Evolutionary conservation across 2,329 filamentous ascomycete species (phyloP).

Genomic region (Leptographium flavum): DNA sequence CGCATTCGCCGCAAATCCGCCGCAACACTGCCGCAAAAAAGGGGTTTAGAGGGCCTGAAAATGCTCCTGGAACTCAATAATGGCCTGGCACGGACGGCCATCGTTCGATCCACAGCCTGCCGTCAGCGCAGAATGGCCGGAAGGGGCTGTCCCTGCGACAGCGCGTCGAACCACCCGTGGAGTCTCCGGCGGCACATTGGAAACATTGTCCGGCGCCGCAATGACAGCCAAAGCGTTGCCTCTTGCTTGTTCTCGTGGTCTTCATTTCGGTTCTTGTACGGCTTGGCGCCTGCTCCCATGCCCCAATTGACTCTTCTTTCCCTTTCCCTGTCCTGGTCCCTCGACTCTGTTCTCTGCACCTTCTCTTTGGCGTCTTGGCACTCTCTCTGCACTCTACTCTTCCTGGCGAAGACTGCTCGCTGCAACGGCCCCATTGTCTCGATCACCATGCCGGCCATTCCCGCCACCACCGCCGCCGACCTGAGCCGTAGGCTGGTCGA

Average conservation of each 20-base stretch:
- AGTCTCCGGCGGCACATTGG: background rate
- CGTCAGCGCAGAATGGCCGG: background rate
- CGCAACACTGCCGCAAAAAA: no score
- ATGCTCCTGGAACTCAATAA: no score
- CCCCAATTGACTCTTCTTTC: background rate
- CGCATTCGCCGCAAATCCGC: no score
- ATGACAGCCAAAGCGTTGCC: background rate
- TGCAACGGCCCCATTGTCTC: background rate
- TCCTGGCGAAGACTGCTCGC: background rate
- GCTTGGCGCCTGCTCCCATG: background rate
- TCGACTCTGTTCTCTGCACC: background rate
- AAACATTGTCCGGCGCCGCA: background rate
- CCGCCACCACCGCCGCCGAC: background rate
- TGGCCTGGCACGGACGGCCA: no score
- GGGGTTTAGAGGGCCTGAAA: no score
- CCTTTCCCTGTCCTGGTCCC: background rate
- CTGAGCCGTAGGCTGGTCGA: slow-evolving; percentile 1
- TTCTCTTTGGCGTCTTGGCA: background rate
- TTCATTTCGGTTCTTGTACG: background rate
- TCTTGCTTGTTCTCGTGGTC: background rate
- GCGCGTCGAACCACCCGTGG: background rate
- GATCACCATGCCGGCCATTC: slow-evolving; percentile 2
- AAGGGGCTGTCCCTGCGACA: background rate
- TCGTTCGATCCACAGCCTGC: background rate
- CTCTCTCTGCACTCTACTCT: background rate